Conservation (phyloP, 2,329 filamentous ascomycete genomes). For the Aspergillus nomiae region DNA sequence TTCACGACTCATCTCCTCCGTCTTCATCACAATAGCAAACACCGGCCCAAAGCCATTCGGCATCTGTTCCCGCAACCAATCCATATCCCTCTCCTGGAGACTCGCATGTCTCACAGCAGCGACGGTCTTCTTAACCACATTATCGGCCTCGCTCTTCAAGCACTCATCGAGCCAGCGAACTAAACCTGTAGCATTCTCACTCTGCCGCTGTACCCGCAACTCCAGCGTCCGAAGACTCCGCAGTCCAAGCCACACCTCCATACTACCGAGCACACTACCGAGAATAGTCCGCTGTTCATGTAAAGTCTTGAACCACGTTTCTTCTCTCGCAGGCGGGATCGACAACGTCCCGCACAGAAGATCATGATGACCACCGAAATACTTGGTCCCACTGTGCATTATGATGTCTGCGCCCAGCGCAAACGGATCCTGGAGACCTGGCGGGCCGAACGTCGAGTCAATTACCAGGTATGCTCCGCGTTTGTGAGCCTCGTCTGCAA, state of each 20-base stretch:
- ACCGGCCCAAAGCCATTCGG: constrained; percentile 86
- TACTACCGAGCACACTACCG: constrained; percentile 80
- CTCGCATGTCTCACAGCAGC: constrained; percentile 72
- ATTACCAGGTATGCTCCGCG: constrained; percentile 77
- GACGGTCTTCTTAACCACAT: constrained; percentile 57
- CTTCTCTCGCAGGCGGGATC: constrained; percentile 66
- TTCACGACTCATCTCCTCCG: constrained; percentile 60
- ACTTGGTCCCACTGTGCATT: constrained; percentile 97
- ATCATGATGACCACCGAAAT: constrained; percentile 93
- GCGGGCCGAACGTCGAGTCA: constrained; percentile 91
- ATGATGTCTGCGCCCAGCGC: constrained; percentile 77
- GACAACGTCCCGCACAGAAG: constrained; percentile 70
- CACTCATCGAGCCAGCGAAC: constrained; percentile 69
- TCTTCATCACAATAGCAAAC: constrained; percentile 70
- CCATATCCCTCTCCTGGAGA: constrained; percentile 63
- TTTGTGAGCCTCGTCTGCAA: constrained; percentile 70
- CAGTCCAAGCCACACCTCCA: constrained; percentile 92
- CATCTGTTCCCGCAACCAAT: constrained; percentile 86
- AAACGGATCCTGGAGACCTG: constrained; percentile 86
- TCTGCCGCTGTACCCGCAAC: constrained; percentile 76
- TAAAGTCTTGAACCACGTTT: constrained; percentile 63
- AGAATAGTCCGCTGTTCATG: constrained; percentile 70
- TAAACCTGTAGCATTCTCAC: constrained; percentile 67
- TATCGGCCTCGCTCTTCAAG: constrained; percentile 40
- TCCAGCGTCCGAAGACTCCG: constrained; percentile 84